Base-by-base conservation (phyloP, 768 basidiomycete species). In the Kwoniella sp. region DNA sequence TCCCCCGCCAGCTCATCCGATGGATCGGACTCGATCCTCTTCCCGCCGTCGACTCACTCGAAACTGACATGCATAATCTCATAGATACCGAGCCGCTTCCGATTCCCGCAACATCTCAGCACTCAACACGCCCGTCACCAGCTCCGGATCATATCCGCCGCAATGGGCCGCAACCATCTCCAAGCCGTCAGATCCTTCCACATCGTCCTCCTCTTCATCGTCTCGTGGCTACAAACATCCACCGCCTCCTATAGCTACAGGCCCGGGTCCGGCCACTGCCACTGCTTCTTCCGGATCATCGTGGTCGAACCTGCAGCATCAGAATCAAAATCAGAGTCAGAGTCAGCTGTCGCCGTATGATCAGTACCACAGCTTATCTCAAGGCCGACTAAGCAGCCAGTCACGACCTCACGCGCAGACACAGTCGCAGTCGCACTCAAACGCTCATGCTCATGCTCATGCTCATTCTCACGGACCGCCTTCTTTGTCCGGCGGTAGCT, bases 81-180 rank as follows among this genome's bases (percentile, higher is more conserved):
- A n/a, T 47, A 34, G 48, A 26, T 34, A 17, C 41, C 22, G 50
- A 51, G 50, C 50, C 41, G 17, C 41, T 3, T 23, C 50, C 4
- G 50, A 51, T 28, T 23, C 23, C 23, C 22, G 50, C 26, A 23
- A 17, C 17, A 25, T 58, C 26, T 26, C 23, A 8, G 56, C 23
- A n/a, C 37, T 47, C 20, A 63, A 57, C 30, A 47, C 62, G 11
- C 55, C 62, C 22, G 55, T 56, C 17, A 63, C 62, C 8, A 38
- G 30, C 20, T 52, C 56, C 11, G 57, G 63, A 2, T 58, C 63
- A 15, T 58, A 58, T 26, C 55, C 63, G 9, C 60, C 60, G 4
- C 60, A 61, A 61, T 61, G 60, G 60, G 51, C 50, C 13, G 60
- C 52, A 22, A 61, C 37, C 23, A 22, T 61, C 2, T 54, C 37